Evolutionary conservation across 2,329 filamentous ascomycete genomes (phyloP).

Genomic region (Penicillium occitanis): DNA sequence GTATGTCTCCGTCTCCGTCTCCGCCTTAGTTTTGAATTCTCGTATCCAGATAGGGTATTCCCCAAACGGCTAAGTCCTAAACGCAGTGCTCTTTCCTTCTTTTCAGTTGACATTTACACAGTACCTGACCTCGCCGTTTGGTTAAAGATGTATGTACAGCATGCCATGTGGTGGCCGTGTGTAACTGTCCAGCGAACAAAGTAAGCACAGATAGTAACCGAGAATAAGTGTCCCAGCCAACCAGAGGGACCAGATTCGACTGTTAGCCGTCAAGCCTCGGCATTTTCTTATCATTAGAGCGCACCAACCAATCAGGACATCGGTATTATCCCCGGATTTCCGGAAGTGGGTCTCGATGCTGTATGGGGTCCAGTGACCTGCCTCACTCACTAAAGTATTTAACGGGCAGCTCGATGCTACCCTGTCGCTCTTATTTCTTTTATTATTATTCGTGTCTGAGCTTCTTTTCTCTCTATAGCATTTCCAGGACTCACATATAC

Average conservation of each 20-base stretch:
- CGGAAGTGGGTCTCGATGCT: background rate
- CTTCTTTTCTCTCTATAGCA: background rate
- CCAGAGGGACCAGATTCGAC: background rate
- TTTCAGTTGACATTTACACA: background rate
- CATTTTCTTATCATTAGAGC: background rate
- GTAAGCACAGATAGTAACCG: background rate
- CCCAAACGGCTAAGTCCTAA: background rate
- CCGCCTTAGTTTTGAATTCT: background rate
- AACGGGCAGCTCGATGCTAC: background rate
- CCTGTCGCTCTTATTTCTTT: background rate
- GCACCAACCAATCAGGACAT: background rate
- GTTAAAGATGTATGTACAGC: background rate
- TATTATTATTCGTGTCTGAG: background rate
- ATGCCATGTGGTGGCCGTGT: background rate
- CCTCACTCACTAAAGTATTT: background rate
- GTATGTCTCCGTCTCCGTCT: background rate
- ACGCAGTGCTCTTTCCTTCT: background rate
- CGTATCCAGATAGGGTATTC: background rate
- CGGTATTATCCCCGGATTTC: conserved; percentile 2
- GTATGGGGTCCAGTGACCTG: background rate
- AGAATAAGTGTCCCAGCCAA: background rate
- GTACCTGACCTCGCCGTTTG: background rate
- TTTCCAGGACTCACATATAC: background rate
- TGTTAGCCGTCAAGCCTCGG: conserved; percentile 15
- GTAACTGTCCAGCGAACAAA: background rate